A percentile compares a stretch with the other conserved stretches of the same genome.
These are phyloP conservation scores for Solanum sejunctum DNA, from an alignment of 257 asterid species.

Conservation along the genomic window DNA sequence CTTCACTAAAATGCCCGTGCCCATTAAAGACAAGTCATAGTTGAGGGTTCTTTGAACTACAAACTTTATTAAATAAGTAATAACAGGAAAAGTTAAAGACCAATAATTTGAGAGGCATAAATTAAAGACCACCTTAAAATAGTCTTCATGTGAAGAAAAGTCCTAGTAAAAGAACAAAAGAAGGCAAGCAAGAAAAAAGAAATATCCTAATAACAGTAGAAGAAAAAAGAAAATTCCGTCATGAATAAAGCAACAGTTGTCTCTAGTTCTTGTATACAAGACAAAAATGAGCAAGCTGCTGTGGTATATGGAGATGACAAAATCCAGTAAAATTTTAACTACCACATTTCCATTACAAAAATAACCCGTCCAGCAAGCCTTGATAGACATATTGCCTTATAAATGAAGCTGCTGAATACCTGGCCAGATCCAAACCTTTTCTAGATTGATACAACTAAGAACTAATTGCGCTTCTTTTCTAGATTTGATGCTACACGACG, in stretches of 20 bases:
- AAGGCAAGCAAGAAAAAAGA: too few relatives aligned
- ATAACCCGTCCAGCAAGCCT: neutral
- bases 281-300: neutral
- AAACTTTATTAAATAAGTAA: too few relatives aligned
- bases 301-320: neutral
- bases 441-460: neutral
- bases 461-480: conserved; percentile 35
- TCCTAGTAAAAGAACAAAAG: too few relatives aligned
- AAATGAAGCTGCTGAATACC: neutral
- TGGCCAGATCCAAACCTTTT: neutral
- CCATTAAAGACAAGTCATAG: too few relatives aligned
- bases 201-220: neutral
- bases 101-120: too few relatives aligned
- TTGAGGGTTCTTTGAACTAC: too few relatives aligned
- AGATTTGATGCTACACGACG: conserved; percentile 35
- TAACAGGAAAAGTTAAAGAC: too few relatives aligned
- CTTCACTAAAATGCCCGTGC: too few relatives aligned
- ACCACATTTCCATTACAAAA: neutral
- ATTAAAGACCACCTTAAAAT: too few relatives aligned
- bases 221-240: neutral
- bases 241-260: neutral
- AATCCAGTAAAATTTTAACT: neutral
- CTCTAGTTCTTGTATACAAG: neutral
- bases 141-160: too few relatives aligned
- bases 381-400: neutral